Evolutionary conservation across 1,139 yeast genomes (phyloP), one percentile per base, ranked within the genome.

Genomic region (Yamadazyma trypodendri): DNA sequence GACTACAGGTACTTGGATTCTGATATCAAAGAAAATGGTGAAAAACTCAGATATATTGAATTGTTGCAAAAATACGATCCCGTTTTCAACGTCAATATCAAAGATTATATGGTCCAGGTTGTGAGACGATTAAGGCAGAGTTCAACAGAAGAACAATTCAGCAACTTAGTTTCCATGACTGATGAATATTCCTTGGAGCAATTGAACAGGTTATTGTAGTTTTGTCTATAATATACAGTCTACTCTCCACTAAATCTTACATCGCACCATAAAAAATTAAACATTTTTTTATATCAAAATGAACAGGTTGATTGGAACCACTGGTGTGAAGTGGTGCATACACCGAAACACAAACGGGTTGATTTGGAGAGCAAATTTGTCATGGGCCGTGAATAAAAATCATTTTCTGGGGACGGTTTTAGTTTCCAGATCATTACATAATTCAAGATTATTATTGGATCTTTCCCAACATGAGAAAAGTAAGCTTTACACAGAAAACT

Each of bases 11-110:
- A 70, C 44, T 55, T 71, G 34, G 73, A 77, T 52, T 63, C 74
- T 10, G 63, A 61, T 34, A 60, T 79, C 44, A 61, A 67, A 48
- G 71, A 74, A 33, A 77, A 77, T 40, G 80, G 83, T 3, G 90
- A 84, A 50, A 79, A 75, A 51, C 38, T 68, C 13, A 62, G 88
- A 41, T 78, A 74, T 50, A 73, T 71, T 42, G 55, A 58, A 24
- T 54, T 82, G 16, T 56, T 74, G 11, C 70, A 72, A 35, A 49
- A 48, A 2, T 52, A 52, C 29, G 94, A 85, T 52, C 81, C 85
- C 0, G 82, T 82, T 3, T 80, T 77, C 55, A 68, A 61, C 16
- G 67, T 79, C n/a, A 70, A 74, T 37, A 52, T 82, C 41, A 45
- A 49, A 34, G 45, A 40, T 4, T 58, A 47, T 34, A 44, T 70